Conservation (phyloP, 2,329 filamentous ascomycete genomes). For the Fusarium protoensiforme region DNA sequence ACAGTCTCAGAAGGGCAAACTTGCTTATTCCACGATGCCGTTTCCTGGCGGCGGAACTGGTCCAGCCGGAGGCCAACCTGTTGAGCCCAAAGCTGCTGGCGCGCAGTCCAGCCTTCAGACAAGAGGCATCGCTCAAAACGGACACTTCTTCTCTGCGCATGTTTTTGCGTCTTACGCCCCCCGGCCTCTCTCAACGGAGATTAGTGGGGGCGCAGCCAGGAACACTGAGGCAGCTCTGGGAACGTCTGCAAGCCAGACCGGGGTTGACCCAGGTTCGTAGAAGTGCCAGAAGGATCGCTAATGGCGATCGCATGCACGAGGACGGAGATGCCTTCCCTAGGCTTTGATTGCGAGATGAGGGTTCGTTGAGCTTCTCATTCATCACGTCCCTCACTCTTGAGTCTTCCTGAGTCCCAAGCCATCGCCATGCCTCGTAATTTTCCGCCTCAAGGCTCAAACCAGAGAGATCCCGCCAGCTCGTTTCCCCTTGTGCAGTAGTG, state of each 20-base stretch:
- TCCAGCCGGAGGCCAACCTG: background rate
- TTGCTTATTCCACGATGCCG: background rate
- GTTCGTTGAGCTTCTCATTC: background rate
- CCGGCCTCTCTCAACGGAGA: slow-evolving; percentile 25
- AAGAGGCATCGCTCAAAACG: background rate
- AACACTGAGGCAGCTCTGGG: slow-evolving; percentile 1
- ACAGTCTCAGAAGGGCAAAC: slow-evolving; percentile 12
- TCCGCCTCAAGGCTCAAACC: background rate
- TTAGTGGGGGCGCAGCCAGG: slow-evolving; percentile 30
- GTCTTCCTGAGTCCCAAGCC: background rate
- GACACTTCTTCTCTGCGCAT: background rate
- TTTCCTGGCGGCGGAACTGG: background rate
- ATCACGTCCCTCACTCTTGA: background rate
- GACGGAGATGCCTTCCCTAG: background rate
- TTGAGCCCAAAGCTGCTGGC: background rate
- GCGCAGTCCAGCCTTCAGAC: background rate
- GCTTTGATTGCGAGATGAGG: slow-evolving; percentile 1
- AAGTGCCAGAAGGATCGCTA: slow-evolving; percentile 1
- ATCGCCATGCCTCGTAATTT: background rate
- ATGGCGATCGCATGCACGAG: slow-evolving; percentile 3
- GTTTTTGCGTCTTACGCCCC: background rate
- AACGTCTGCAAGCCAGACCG: slow-evolving; percentile 25
- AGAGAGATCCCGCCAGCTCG: background rate
- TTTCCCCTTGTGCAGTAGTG: slow-evolving; percentile 21
- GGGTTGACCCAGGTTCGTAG: slow-evolving; percentile 16